Conservation (phyloP, 2,329 filamentous ascomycete genomes). For the Endoconidiophora polonica region DNA sequence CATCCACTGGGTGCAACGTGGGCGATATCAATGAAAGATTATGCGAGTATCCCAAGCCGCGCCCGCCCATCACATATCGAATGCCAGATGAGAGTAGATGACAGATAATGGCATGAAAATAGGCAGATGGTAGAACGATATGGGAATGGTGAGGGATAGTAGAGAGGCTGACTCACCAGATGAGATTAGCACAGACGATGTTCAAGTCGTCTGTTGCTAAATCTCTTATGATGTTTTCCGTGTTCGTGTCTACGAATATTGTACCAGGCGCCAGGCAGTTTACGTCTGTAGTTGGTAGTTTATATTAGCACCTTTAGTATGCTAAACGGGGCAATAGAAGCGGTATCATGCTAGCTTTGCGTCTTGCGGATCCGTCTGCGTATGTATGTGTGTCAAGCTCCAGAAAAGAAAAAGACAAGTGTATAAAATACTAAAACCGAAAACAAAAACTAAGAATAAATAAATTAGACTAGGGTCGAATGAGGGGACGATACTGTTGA, state of each 20-base stretch:
- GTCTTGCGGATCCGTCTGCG: too few relatives aligned
- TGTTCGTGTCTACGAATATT: neutral
- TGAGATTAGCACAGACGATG: slow-evolving; percentile 49
- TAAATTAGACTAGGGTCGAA: neutral
- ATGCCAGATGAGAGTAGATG: neutral
- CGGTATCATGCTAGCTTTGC: too few relatives aligned
- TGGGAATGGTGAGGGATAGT: neutral
- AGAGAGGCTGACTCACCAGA: slow-evolving; percentile 26
- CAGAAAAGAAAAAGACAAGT: neutral
- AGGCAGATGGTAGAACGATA: neutral
- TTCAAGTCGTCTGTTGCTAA: slow-evolving; percentile 41
- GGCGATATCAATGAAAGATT: neutral
- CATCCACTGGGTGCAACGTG: neutral
- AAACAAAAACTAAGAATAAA: slow-evolving; percentile 1
- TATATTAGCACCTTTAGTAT: neutral
- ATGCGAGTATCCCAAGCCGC: neutral
- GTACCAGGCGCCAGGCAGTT: too few relatives aligned
- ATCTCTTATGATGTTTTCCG: slow-evolving; percentile 22
- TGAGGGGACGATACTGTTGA: slow-evolving; percentile 4
- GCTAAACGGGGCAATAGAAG: neutral
- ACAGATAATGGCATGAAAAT: too few relatives aligned
- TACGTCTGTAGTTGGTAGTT: too few relatives aligned
- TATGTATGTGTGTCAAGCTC: too few relatives aligned
- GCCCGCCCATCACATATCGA: neutral
- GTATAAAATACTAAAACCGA: neutral